Evolutionary conservation across 2,329 filamentous ascomycete genomes (phyloP), one percentile per base, ranked within the genome.

Genomic region (Zymoseptoria ardabiliae): DNA sequence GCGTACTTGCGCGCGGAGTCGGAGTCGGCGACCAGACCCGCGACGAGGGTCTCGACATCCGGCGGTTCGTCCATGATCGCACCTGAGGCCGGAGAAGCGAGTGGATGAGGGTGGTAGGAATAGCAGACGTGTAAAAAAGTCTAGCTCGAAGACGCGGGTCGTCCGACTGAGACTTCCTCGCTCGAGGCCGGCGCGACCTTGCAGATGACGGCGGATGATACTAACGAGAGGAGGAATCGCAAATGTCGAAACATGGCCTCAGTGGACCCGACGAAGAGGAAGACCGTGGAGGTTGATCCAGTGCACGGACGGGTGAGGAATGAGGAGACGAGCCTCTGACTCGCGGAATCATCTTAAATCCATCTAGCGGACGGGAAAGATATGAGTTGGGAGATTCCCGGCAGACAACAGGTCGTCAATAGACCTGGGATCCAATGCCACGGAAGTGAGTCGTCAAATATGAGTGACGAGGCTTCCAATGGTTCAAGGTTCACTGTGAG

Each of bases 1-100:
- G 94, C 94, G 90, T 97, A 97, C 76, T 99, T 99, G 71, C 92
- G 90, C 67, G 90, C 87, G 58, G 90, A 92, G 80, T 99, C 94
- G 76, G 96, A 83, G 58, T 84, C 81, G 66, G 82, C 83, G 51
- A 80, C 78, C 60, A 87, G 76, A 56, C 82, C 79, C 63, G 80
- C 78, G 61, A 86, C 81, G 28, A 74, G 65, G 6, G 69, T 66
- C 21, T 60, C 66, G 58, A 72, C 69, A 56, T 73, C 69, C 20
- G 71, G 70, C 6, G 63, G 64, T 55, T 70, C 68, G 54, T 72
- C 71, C 70, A 72, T 59, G 49, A 25, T 49, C 49, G 53, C 13
- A 13, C 35, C 35, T n/a, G 35, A 45, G 35, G 6, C 35, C 35
- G 35, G 35, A 17, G 35, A 13, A n/a, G 17, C 35, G 35, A 17